phyloP scores from a whole-genome alignment of 176 grass and related monocot genomes.

The Carex pumila region DNA sequence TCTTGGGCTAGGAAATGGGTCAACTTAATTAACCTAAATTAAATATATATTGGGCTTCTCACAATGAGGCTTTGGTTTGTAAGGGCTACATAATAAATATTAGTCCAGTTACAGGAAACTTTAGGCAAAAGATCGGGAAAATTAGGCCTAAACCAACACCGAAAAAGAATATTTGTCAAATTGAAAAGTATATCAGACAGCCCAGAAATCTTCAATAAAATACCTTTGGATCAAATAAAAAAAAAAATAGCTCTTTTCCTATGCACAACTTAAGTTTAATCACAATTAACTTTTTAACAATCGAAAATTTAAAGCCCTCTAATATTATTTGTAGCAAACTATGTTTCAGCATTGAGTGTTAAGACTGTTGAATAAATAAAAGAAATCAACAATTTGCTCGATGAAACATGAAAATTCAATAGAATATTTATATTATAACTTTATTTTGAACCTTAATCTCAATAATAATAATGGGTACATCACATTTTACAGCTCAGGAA shows the following conservation, averaged over 20 bases:
- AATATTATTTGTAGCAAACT: background rate
- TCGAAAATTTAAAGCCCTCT: background rate
- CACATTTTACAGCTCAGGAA: background rate
- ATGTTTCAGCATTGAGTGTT: background rate
- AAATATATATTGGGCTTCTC: too few species aligned
- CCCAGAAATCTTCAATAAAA: background rate
- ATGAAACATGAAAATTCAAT: background rate
- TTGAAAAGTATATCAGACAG: background rate
- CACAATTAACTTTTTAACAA: background rate
- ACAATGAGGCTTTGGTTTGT: background rate
- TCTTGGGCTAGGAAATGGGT: background rate
- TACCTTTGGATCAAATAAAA: too few species aligned
- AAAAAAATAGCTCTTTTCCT: too few species aligned
- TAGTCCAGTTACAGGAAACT: background rate
- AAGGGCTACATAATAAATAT: too few species aligned
- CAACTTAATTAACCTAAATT: too few species aligned
- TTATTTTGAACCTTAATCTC: constrained; percentile 1
- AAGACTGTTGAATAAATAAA: background rate
- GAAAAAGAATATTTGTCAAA: background rate
- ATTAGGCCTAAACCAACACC: background rate
- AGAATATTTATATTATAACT: background rate
- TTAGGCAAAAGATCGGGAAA: background rate
- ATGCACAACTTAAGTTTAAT: background rate
- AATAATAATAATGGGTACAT: background rate
- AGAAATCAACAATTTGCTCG: background rate